phyloP scores from a whole-genome alignment of 257 asterid genomes.

The Parsonsia alboflavescens region DNA sequence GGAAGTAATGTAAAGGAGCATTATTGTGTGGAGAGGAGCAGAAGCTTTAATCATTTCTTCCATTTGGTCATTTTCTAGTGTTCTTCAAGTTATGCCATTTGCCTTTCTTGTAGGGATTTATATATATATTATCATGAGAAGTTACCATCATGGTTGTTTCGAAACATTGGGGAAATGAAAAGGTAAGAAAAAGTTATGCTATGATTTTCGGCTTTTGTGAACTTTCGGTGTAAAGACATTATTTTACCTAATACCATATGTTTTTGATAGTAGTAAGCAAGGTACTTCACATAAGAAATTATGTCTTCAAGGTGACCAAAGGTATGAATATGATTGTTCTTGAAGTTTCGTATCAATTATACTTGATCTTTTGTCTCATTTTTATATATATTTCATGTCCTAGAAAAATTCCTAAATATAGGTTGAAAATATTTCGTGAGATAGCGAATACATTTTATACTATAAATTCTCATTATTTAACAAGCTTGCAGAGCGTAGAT shows the following conservation, averaged over 20 bases:
- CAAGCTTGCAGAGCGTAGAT: too few species aligned
- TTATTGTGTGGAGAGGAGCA: not conserved
- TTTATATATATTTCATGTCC: too few species aligned
- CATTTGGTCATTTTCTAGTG: not conserved
- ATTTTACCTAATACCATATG: not conserved
- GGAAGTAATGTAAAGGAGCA: not conserved
- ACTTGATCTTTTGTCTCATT: too few species aligned
- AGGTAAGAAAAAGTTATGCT: not conserved
- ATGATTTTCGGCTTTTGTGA: not conserved
- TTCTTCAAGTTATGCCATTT: slow-evolving; percentile 1
- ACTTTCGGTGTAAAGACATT: not conserved
- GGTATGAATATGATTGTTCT: not conserved
- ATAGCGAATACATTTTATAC: too few species aligned
- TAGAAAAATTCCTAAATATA: too few species aligned
- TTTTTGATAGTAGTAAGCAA: not conserved
- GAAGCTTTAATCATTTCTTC: not conserved
- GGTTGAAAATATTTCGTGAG: too few species aligned
- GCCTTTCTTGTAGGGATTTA: not conserved
- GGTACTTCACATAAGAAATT: not conserved
- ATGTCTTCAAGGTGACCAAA: not conserved
- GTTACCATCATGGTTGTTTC: not conserved
- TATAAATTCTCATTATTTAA: too few species aligned
- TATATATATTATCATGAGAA: too few species aligned
- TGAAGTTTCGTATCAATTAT: too few species aligned
- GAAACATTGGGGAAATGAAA: not conserved